phyloP scores from a whole-genome alignment of 371 early-diverging fungal genomes.

The Ordospora colligata region DNA sequence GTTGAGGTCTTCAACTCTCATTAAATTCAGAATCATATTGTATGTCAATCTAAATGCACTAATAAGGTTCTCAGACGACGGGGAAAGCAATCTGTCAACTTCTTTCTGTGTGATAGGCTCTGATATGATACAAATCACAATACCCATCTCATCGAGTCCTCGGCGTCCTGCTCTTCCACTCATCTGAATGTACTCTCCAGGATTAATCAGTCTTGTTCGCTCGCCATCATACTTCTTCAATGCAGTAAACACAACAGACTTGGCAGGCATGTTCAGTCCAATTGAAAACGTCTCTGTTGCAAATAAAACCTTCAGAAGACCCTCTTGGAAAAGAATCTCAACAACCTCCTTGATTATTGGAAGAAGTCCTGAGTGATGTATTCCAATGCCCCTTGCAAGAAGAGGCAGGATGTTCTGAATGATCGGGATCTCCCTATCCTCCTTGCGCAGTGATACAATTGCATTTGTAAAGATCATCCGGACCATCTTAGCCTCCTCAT shows the following conservation, averaged over 20 bases:
- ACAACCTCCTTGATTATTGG: conserved; percentile 97
- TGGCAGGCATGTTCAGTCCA: conserved; percentile 99
- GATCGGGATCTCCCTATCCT: conserved; percentile 82
- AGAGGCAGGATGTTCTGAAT: conserved; percentile 84
- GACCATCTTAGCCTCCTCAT: conserved; percentile 77
- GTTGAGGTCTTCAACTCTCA: conserved; percentile 87
- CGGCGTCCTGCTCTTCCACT: conserved; percentile 63
- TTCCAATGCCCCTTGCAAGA: conserved; percentile 87
- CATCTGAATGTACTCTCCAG: conserved; percentile 95
- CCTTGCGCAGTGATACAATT: conserved; percentile 72
- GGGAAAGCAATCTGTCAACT: conserved; percentile 49
- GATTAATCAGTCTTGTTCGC: conserved; percentile 71
- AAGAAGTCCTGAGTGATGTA: conserved; percentile 96
- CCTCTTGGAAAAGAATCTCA: conserved; percentile 97
- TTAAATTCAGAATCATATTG: conserved; percentile 93
- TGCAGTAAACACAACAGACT: conserved; percentile 91
- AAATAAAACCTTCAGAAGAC: conserved; percentile 89
- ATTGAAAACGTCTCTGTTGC: conserved; percentile 99
- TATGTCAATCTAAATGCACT: conserved; percentile 95
- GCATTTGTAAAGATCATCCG: conserved; percentile 80
- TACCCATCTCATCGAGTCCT: conserved; percentile 84
- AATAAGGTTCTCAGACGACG: conserved; percentile 76
- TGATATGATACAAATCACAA: conserved; percentile 88
- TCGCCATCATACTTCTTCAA: conserved; percentile 93
- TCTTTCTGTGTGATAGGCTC: conserved; percentile 44